Base-by-base conservation (phyloP, 1,139 yeast genomes). In the Tardiomyces depauwii region DNA sequence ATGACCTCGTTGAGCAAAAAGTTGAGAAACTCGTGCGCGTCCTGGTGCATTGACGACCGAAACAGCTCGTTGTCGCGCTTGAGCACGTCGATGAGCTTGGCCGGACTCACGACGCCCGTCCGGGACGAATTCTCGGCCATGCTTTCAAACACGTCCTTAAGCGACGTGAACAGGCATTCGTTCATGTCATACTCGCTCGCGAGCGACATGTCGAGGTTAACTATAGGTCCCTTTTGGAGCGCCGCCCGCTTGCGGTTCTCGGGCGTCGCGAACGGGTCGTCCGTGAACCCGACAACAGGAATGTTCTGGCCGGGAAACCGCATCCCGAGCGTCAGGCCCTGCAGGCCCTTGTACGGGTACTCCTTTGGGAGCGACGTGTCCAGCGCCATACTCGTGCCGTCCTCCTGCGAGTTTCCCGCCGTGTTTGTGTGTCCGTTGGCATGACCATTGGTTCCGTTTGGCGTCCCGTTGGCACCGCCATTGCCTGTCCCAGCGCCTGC, bases 11-110 rank as follows among this genome's bases (percentile, higher is more conserved):
- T 91, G 45, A 91, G 71, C 53, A 89, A 64, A 58, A 86, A 89
- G 62, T 89, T 89, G 60, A 88, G 74, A 63, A 91, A 91, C 63
- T 91, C 98, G 64, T 91, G 98, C 2, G 98, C 96, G 69, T 91
- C 98, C 61, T 91, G 98, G 63, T 91, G 98, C 95, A 89, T 88
- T 45, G 84, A 80, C 50, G 88, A 84, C 51, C 95, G 72, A 62
- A 91, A 91, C 54, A 91, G 68, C 55, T 80, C 84, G 61, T 91
- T 91, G 56, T 86, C 88, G 47, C 77, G 77, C 62, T 88, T 88
- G 46, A 89, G 70, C 45, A 82, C 80, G 43, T 79, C 81, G 44
- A 91, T 78, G 44, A 91, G 76, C 56, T 77, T 74, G 30, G 71
- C 68, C 0, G 97, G 96, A 1, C 95, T 84, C 0, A 87, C 89